Evolutionary conservation across 345 rosid genomes (phyloP).

Genomic region (Turritis glabra): DNA sequence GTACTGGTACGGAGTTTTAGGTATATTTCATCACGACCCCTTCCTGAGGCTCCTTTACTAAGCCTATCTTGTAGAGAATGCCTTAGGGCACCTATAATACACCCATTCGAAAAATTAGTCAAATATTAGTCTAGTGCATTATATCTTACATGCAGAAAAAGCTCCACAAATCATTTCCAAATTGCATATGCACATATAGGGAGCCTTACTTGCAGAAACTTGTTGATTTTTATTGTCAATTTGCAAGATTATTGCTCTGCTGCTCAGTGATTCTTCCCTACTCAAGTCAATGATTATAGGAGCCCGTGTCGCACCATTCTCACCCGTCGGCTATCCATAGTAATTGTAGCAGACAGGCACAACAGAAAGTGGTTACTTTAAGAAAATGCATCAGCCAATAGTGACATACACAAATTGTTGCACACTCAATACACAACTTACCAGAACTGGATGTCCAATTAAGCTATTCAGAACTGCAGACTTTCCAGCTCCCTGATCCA

Average conservation of each 20-base stretch:
- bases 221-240: conserved; percentile 86
- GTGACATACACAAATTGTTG: background rate
- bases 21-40: conserved; percentile 77
- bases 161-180: background rate
- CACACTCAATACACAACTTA: conserved; percentile 43
- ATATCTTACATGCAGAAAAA: conserved; percentile 2
- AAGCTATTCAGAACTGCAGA: conserved; percentile 92
- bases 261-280: conserved; percentile 73
- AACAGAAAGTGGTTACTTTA: background rate
- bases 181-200: conserved; percentile 4
- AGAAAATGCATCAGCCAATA: conserved; percentile 8
- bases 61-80: conserved; percentile 94
- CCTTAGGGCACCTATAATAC: conserved; percentile 73
- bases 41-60: conserved; percentile 82
- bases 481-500: conserved; percentile 85
- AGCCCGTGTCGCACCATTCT: conserved; percentile 95
- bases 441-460: conserved; percentile 91
- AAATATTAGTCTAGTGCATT: background rate
- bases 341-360: conserved; percentile 2
- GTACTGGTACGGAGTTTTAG: conserved; percentile 93
- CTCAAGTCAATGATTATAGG: conserved; percentile 79
- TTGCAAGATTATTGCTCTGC: conserved; percentile 80
- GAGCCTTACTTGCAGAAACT: conserved; percentile 84
- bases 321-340: conserved; percentile 81
- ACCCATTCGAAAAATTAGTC: background rate